A percentile compares a stretch with the other conserved stretches of the same genome.
These are phyloP conservation scores for Strobilomyces confusus DNA, from an alignment of 768 basidiomycete species.

Conservation along the genomic window DNA sequence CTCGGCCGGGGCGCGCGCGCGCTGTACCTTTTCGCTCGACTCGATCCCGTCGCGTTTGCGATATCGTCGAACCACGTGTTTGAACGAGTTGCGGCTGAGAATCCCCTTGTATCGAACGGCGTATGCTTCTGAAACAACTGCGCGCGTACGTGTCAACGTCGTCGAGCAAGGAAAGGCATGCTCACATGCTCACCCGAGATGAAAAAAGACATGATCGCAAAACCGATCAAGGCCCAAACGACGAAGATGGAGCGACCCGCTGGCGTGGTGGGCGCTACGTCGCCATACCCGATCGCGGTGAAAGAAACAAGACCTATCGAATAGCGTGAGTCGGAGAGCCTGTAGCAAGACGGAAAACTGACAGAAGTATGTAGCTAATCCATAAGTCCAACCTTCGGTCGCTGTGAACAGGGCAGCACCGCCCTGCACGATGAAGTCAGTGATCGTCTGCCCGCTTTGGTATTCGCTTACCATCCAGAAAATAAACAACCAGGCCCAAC, in stretches of 20 bases:
- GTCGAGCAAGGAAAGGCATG: background rate
- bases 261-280: constrained; percentile 55
- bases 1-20: background rate
- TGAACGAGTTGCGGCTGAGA: constrained; percentile 44
- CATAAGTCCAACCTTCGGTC: constrained; percentile 71
- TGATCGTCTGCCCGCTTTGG: background rate
- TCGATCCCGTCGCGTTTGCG: constrained; percentile 26
- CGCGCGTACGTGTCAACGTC: background rate
- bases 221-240: constrained; percentile 73
- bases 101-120: constrained; percentile 60
- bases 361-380: constrained; percentile 71
- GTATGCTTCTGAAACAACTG: constrained; percentile 66
- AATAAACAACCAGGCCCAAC: constrained; percentile 58
- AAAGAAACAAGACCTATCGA: constrained; percentile 64
- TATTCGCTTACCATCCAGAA: constrained; percentile 66
- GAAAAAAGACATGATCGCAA: constrained; percentile 71
- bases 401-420: constrained; percentile 63
- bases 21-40: constrained; percentile 12
- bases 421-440: constrained; percentile 34
- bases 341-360: constrained; percentile 16
- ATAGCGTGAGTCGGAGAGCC: background rate
- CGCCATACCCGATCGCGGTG: constrained; percentile 72
- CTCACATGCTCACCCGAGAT: constrained; percentile 53
- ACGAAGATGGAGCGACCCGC: constrained; percentile 75
- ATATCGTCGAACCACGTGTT: constrained; percentile 44